These are phyloP conservation scores for Mycosphaerella sp. DNA, from an alignment of 2,329 filamentous ascomycete species.

Conservation along the genomic window DNA sequence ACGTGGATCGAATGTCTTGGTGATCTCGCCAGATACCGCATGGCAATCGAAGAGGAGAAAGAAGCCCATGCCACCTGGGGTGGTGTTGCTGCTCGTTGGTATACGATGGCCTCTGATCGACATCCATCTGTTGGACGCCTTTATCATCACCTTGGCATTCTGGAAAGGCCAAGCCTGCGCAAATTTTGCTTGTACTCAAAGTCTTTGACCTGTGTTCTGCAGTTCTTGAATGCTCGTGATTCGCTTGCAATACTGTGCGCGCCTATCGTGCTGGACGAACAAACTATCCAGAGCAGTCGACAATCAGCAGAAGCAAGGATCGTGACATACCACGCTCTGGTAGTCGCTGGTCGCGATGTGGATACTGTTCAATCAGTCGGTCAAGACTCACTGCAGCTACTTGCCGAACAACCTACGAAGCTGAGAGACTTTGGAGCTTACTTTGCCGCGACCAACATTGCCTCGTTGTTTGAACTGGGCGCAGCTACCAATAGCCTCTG, in stretches of 20 bases:
- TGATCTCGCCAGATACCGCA: slow-evolving; percentile 75
- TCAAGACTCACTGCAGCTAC: slow-evolving; percentile 46
- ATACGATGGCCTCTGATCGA: slow-evolving; percentile 71
- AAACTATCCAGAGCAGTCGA: slow-evolving; percentile 31
- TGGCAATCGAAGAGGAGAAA: slow-evolving; percentile 86
- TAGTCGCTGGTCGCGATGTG: slow-evolving; percentile 51
- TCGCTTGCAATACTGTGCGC: slow-evolving; percentile 64
- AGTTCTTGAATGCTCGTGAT: slow-evolving; percentile 62
- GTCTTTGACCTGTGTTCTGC: slow-evolving; percentile 60
- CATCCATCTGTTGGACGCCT: slow-evolving; percentile 69
- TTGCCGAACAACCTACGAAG: slow-evolving; percentile 53
- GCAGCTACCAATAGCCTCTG: slow-evolving; percentile 45
- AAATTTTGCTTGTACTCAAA: slow-evolving; percentile 70
- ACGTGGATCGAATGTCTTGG: slow-evolving; percentile 94
- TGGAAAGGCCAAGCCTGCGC: slow-evolving; percentile 64
- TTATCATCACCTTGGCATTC: slow-evolving; percentile 81
- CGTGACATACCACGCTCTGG: slow-evolving; percentile 57
- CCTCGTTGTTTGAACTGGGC: slow-evolving; percentile 51
- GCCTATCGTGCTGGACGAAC: slow-evolving; percentile 40
- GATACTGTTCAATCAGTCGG: slow-evolving; percentile 45
- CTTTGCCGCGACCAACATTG: slow-evolving; percentile 53
- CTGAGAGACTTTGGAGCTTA: slow-evolving; percentile 43
- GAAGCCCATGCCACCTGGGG: slow-evolving; percentile 68
- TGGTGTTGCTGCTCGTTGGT: slow-evolving; percentile 74
- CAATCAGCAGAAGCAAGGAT: slow-evolving; percentile 53